A percentile compares a stretch with the other conserved stretches of the same genome.
phyloP scores from a whole-genome alignment of 1,284 basidiomycete genomes.

The Flammula alnicola region DNA sequence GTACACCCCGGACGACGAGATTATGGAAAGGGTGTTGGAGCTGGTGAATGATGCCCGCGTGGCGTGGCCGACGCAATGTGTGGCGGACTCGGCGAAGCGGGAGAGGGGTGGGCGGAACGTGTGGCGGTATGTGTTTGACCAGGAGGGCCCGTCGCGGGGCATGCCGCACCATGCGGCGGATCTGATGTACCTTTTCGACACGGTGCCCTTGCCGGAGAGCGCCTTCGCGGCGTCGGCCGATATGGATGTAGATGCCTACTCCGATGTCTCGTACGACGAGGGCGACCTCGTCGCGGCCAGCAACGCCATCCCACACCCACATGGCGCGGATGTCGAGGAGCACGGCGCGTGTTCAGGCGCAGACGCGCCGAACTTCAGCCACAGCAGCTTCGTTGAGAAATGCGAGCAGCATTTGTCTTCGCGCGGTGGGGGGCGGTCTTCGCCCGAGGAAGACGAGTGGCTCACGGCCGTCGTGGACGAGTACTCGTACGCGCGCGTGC shows the following conservation, averaged over 20 bases:
- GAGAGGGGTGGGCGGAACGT: slow-evolving; percentile 57
- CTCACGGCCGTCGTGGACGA: slow-evolving; percentile 58
- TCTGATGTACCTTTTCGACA: slow-evolving; percentile 78
- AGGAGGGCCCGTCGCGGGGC: slow-evolving; percentile 67
- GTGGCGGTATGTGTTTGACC: slow-evolving; percentile 80
- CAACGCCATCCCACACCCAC: slow-evolving; percentile 2
- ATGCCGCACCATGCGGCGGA: slow-evolving; percentile 71
- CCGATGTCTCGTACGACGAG: slow-evolving; percentile 29
- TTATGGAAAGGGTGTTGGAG: slow-evolving; percentile 67
- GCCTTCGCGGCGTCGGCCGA: slow-evolving; percentile 36
- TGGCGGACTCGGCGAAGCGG: slow-evolving; percentile 50
- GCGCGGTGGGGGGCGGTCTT: not conserved
- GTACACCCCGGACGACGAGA: slow-evolving; percentile 61
- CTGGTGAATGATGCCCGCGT: slow-evolving; percentile 74
- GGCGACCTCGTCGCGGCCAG: slow-evolving; percentile 5
- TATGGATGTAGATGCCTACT: slow-evolving; percentile 33
- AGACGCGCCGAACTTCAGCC: slow-evolving; percentile 4
- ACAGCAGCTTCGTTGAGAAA: slow-evolving; percentile 16
- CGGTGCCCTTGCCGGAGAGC: slow-evolving; percentile 50
- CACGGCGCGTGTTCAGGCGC: no score
- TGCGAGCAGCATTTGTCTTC: slow-evolving; percentile 11
- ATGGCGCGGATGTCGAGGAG: not conserved
- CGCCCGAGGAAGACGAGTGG: slow-evolving; percentile 45
- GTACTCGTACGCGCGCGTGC: slow-evolving; percentile 65
- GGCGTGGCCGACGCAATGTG: slow-evolving; percentile 73